Evolutionary conservation across 805 yeast species (phyloP).

Genomic region (Lachancea nothofagi): DNA sequence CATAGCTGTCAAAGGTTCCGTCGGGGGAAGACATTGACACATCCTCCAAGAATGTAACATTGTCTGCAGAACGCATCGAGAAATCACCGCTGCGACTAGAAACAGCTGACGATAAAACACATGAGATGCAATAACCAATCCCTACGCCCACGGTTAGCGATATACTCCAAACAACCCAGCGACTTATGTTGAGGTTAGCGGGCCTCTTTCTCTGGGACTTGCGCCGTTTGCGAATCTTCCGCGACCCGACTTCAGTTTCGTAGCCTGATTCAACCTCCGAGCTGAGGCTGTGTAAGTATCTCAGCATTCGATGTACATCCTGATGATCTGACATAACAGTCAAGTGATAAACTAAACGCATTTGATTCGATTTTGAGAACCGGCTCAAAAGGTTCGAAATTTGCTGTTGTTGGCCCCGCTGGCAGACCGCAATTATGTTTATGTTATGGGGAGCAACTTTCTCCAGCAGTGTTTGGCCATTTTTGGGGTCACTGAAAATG

Average conservation of each 20-base stretch:
- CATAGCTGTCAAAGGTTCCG: constrained; percentile 12
- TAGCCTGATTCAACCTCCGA: constrained; percentile 13
- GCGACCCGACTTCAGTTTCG: constrained; percentile 12
- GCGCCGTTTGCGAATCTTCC: constrained; percentile 8
- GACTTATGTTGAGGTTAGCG: constrained; percentile 4
- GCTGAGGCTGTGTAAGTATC: constrained; percentile 17
- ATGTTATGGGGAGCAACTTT: constrained; percentile 19
- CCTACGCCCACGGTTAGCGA: constrained; percentile 31
- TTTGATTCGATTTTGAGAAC: constrained; percentile 16
- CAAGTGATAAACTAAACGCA: constrained; percentile 25
- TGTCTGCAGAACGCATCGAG: constrained; percentile 5
- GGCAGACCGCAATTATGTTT: constrained; percentile 27
- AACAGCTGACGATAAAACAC: constrained; percentile 14
- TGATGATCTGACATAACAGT: constrained; percentile 20
- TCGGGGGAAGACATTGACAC: constrained; percentile 6
- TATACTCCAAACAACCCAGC: constrained; percentile 25
- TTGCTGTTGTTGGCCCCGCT: constrained; percentile 26
- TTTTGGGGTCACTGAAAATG: constrained; percentile 23
- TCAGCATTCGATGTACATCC: constrained; percentile 21
- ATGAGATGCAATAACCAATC: constrained; percentile 27
- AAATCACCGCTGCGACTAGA: constrained; percentile 6
- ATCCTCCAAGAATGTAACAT: constrained; percentile 13
- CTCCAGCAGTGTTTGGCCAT: constrained; percentile 21
- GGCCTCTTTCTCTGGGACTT: constrained; percentile 6
- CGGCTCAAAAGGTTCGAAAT: constrained; percentile 23